phyloP scores from a whole-genome alignment of 805 yeast genomes.

The Zygoascus tannicola region DNA sequence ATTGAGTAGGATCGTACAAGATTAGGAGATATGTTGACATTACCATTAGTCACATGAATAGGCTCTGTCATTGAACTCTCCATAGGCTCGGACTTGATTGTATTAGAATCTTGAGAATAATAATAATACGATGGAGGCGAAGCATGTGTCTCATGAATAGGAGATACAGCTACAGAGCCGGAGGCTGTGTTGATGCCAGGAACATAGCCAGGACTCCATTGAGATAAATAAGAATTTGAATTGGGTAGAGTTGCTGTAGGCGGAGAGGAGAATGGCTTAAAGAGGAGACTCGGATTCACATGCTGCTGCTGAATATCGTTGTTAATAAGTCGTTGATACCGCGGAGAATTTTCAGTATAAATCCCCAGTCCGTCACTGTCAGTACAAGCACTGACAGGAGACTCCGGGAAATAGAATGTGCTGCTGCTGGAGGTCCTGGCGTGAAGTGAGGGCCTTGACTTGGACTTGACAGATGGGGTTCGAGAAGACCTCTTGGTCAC shows the following conservation, averaged over 20 bases:
- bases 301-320: neutral
- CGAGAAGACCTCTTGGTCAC: neutral
- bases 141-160: neutral
- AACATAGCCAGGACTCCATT: constrained; percentile 1
- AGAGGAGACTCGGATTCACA: constrained; percentile 11
- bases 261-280: constrained; percentile 7
- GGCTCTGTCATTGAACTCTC: neutral
- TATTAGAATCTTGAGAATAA: neutral
- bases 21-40: neutral
- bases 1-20: neutral
- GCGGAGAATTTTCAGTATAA: neutral
- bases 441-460: neutral
- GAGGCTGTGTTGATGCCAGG: neutral
- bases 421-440: neutral
- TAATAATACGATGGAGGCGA: neutral
- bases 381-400: neutral
- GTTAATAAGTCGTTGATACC: neutral
- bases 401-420: neutral
- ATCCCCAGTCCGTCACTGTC: constrained; percentile 7
- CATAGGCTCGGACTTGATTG: neutral
- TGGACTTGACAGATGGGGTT: neutral
- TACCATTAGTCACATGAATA: neutral
- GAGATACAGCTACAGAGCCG: neutral
- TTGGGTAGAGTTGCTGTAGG: neutral
- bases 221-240: constrained; percentile 2